These are phyloP conservation scores for Nitzschia sp. DNA, from an alignment of 108 stramenopile genomes.

Conservation along the genomic window DNA sequence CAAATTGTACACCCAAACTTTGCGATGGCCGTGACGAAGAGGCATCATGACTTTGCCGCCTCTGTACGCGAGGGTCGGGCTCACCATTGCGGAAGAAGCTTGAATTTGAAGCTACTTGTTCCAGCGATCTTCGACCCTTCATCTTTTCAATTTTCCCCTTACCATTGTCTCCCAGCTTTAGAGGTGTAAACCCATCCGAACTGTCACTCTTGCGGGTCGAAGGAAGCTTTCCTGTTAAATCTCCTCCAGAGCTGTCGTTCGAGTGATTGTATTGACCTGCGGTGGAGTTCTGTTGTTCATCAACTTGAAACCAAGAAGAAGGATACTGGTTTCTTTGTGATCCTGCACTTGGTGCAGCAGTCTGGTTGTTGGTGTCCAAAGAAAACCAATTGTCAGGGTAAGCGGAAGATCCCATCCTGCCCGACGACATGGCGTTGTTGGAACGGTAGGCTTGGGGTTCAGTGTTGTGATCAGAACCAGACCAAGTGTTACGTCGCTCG, in stretches of 20 bases:
- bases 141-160: slow-evolving; percentile 6
- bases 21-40: background rate
- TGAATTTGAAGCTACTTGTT: background rate
- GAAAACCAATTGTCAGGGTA: slow-evolving; percentile 13
- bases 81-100: too few species aligned
- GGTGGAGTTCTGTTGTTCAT: background rate
- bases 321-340: background rate
- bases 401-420: background rate
- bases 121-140: background rate
- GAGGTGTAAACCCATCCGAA: background rate
- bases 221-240: slow-evolving; percentile 8
- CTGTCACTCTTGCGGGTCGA: background rate
- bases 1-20: slow-evolving; percentile 6
- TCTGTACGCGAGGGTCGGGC: too few species aligned
- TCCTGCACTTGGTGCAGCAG: background rate
- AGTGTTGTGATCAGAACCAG: background rate
- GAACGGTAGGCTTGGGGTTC: background rate
- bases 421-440: background rate
- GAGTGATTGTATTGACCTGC: background rate
- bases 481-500: slow-evolving; percentile 11
- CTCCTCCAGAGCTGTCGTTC: background rate
- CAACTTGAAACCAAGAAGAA: background rate
- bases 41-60: too few species aligned
- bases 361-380: background rate
- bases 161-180: background rate